A percentile compares a stretch with the other conserved stretches of the same genome.
Evolutionary conservation across 164 flowering plant genomes (phyloP).

Genomic region (Sedum album): DNA sequence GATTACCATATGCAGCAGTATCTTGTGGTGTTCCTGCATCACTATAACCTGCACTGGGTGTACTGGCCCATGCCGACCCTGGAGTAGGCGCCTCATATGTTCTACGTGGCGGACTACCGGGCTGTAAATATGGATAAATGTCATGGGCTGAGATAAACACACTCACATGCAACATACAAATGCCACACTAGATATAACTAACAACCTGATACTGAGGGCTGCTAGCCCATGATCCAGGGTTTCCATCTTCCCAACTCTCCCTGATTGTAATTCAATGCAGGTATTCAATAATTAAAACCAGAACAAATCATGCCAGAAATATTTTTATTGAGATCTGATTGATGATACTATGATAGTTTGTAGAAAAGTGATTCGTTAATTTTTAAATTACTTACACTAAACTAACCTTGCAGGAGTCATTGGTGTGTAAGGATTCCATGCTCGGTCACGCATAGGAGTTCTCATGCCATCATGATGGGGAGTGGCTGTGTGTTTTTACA

Average conservation of each 20-base stretch:
- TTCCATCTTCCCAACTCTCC: conserved; percentile 98
- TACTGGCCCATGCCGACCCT: conserved; percentile 90
- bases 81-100: conserved; percentile 97
- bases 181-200: background rate
- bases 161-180: background rate
- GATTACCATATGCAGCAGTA: conserved; percentile 67
- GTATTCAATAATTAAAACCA: background rate
- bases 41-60: conserved; percentile 75
- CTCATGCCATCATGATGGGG: conserved; percentile 98
- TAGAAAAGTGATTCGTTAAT: background rate
- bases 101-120: conserved; percentile 86
- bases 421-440: no score
- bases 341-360: background rate
- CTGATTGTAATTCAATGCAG: conserved; percentile 21
- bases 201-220: conserved; percentile 94
- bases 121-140: conserved; percentile 37
- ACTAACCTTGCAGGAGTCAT: conserved; percentile 94
- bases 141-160: background rate
- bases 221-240: conserved; percentile 87
- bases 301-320: background rate
- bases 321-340: no score
- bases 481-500: conserved; percentile 44
- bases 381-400: background rate
- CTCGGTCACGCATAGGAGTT: conserved; percentile 98
- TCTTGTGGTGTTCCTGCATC: conserved; percentile 98